Conservation (phyloP, 2,329 filamentous ascomycete genomes). For the Curvularia verruculosa region DNA sequence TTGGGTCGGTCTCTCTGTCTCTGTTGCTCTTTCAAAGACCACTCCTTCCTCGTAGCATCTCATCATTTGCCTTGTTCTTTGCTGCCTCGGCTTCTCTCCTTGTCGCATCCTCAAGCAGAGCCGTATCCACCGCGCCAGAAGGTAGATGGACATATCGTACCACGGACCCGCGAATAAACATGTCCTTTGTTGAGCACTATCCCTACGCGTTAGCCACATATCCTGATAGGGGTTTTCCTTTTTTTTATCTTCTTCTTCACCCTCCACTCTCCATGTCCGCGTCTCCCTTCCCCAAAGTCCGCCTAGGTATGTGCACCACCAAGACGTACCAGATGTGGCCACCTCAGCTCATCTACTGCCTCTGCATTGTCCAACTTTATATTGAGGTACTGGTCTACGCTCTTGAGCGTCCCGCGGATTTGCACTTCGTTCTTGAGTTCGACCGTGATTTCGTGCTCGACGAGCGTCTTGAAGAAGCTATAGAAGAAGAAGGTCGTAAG, state of each 20-base stretch:
- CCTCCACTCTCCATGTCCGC: not conserved
- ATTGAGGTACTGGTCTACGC: conserved; percentile 98
- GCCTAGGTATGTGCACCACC: not conserved
- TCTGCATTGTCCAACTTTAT: conserved; percentile 97
- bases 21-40: too few species aligned
- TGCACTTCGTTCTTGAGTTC: conserved; percentile 99
- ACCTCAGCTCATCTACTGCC: conserved; percentile 91
- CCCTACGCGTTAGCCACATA: not conserved
- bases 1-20: not conserved
- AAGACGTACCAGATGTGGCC: conserved; percentile 78
- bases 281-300: not conserved
- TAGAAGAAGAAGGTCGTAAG: not conserved
- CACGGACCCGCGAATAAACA: conserved; percentile 92
- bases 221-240: too few species aligned
- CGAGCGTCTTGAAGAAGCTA: conserved; percentile 95
- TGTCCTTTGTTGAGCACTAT: conserved; percentile 84
- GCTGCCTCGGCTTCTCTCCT: conserved; percentile 46
- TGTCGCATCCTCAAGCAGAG: conserved; percentile 85
- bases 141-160: conserved; percentile 92
- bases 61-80: conserved; percentile 49
- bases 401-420: conserved; percentile 93
- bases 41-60: not conserved
- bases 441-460: conserved; percentile 95
- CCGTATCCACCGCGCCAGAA: conserved; percentile 79
- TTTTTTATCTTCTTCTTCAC: not conserved